These are phyloP conservation scores for Fusarium graminum DNA, from an alignment of 2,329 filamentous ascomycete genomes.

Conservation along the genomic window DNA sequence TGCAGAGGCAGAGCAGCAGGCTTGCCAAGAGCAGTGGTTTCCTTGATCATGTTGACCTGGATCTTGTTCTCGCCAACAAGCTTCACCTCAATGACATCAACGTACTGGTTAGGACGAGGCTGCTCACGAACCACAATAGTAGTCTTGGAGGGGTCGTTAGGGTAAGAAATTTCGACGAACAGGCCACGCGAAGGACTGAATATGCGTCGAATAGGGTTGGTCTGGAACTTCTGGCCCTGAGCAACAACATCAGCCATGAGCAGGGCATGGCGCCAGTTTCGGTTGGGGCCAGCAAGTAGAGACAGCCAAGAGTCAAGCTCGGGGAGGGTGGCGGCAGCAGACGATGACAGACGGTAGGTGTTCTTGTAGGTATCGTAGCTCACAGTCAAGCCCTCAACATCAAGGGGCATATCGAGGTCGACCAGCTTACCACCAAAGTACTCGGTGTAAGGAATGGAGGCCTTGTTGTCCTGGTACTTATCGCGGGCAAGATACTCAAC, in stretches of 20 bases:
- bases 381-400: slow-evolving; percentile 88
- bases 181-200: slow-evolving; percentile 88
- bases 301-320: slow-evolving; percentile 86
- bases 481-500: slow-evolving; percentile 84
- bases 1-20: slow-evolving; percentile 86
- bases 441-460: slow-evolving; percentile 85
- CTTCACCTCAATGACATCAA: slow-evolving; percentile 89
- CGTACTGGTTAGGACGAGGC: slow-evolving; percentile 84
- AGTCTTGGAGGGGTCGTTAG: slow-evolving; percentile 85
- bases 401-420: slow-evolving; percentile 76
- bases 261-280: slow-evolving; percentile 95
- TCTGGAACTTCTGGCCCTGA: slow-evolving; percentile 96
- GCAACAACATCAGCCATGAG: slow-evolving; percentile 95
- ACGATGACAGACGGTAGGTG: slow-evolving; percentile 84
- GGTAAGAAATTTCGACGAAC: slow-evolving; percentile 87
- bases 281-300: slow-evolving; percentile 84
- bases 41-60: slow-evolving; percentile 90
- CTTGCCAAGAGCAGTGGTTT: slow-evolving; percentile 86
- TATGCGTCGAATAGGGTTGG: slow-evolving; percentile 93
- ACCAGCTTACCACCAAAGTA: slow-evolving; percentile 94
- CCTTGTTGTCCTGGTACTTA: slow-evolving; percentile 79
- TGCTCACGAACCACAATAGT: slow-evolving; percentile 90
- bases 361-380: slow-evolving; percentile 83
- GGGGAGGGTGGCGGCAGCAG: slow-evolving; percentile 80
- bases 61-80: slow-evolving; percentile 83